Evolutionary conservation across 2,329 filamentous ascomycete species (phyloP), one percentile per base, ranked within the genome.

Genomic region (Ascochyta viciae-villosae): DNA sequence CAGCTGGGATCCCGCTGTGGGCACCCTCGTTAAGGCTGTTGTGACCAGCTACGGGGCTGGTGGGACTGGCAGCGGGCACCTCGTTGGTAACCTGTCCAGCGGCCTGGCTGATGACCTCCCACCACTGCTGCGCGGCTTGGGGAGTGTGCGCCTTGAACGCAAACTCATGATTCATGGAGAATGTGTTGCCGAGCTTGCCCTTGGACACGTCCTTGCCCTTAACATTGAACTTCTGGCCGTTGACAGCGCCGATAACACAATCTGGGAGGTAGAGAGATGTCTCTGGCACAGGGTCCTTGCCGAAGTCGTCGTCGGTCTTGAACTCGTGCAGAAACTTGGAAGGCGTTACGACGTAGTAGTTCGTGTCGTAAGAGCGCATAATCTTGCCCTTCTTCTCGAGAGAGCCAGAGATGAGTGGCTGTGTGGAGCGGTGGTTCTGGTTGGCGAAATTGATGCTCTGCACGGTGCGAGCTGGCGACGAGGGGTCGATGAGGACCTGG

Each of bases 321-420:
- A 96, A 99, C 77, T 97, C 93, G 79, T 99, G 95, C 55, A 99
- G 80, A 78, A 89, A 99, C 70, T 91, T 92, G 54, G 90, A 85
- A 0, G 92, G 90, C 0, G 92, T 96, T 43, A 98, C 87, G 53
- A 95, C 94, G 73, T 96, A 99, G 82, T 96, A 96, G 52, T 85
- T 87, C 0, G 90, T 86, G 61, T 87, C 88, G 77, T 91, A 95
- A 77, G 89, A 83, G 68, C 92, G 85, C 77, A 96, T 88, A 76
- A 96, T 90, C 66, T 92, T 90, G 59, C 89, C 92, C 80, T 96
- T 98, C 72, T 92, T 89, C 81, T 97, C 92, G 44, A 99, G 84
- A 0, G 86, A 89, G 35, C 95, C 95, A 69, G 96, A 91, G 63
- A 98, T 91, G 46, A 97, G 78, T 0, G 95, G 83, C 76, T 90